Base-by-base conservation (phyloP, 345 rosid genomes). In the Tarenaya hassleriana region DNA sequence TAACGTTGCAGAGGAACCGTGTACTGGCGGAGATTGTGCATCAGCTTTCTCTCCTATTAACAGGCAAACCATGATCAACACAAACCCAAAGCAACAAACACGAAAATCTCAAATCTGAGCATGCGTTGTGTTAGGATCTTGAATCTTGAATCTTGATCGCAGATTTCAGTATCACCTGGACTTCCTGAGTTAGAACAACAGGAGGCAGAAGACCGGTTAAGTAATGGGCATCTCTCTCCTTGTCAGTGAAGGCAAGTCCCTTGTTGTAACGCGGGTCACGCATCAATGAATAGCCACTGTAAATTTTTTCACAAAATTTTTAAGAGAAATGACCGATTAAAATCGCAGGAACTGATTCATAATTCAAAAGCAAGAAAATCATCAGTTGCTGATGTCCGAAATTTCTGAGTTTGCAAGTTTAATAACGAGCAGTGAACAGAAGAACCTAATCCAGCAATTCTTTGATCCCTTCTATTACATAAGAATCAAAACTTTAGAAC, bases 201-300 rank as follows among this genome's bases (percentile, higher is more conserved):
- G 99, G 97, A 1, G 99, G 99, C 50, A 94, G 77, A 80, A 94
- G 99, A 58, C 97, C 94, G 8, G 88, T 81, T 68, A 94, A 63
- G 76, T 83, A 88, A 62, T 88, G 97, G 7, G 92, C 88, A 72
- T 94, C 97, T 75, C 99, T 83, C 70, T 94, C 97, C 54, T 73
- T 73, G 56, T 80, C 87, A 37, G 74, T 61, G 64, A 94, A 88
- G 16, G 94, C 94, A 50, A 84, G 87, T 62, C 99, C 97, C 57
- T 94, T 94, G 77, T 94, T 94, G 74, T 88, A 88, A 53, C 61
- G 75, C 0, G 97, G 97, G 47, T 94, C 94, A n/a, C 99, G 71
- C 86, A 94, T 61, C 86, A 88, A 75, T 24, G 80, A 62, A 67
- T 82, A 83, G 7, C 98, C 98, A 66, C 98, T 88, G 76, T 40